Conservation (phyloP, 2,329 filamentous ascomycete genomes). For the Botrytis squamosa region DNA sequence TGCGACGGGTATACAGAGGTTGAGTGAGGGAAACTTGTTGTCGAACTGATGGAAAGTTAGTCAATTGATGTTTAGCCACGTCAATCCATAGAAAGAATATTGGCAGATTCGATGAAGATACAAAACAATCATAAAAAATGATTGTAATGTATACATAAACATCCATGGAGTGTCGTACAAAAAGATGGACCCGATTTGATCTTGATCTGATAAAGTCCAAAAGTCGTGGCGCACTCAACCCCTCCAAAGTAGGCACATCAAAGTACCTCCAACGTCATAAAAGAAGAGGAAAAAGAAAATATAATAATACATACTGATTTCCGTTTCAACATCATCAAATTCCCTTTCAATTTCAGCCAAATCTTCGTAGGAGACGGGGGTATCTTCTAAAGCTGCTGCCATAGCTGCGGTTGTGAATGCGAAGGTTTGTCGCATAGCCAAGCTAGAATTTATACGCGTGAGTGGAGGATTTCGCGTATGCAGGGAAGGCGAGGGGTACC, state of each 20-base stretch:
- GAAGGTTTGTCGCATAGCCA: constrained; percentile 34
- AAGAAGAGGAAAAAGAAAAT: constrained; percentile 40
- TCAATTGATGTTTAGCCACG: neutral
- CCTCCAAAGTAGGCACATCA: neutral
- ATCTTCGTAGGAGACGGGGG: constrained; percentile 66
- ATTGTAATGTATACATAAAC: neutral
- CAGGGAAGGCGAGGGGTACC: neutral
- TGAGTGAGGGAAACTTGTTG: constrained; percentile 66
- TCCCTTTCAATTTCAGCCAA: constrained; percentile 78
- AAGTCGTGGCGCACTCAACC: constrained; percentile 16
- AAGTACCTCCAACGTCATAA: neutral
- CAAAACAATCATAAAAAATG: neutral
- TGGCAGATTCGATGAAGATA: neutral
- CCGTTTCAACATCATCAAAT: constrained; percentile 78
- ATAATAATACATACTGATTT: constrained; percentile 60
- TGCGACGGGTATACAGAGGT: constrained; percentile 75
- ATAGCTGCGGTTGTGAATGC: constrained; percentile 37
- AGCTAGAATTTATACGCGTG: neutral
- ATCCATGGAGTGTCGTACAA: neutral
- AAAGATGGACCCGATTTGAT: constrained; percentile 9
- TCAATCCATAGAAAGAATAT: neutral
- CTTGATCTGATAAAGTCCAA: constrained; percentile 9
- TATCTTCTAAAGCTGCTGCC: constrained; percentile 42
- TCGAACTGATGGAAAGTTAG: constrained; percentile 54
- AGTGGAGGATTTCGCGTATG: neutral